phyloP scores from a whole-genome alignment of 306 rosid genomes.

The Biancaea sappan region DNA sequence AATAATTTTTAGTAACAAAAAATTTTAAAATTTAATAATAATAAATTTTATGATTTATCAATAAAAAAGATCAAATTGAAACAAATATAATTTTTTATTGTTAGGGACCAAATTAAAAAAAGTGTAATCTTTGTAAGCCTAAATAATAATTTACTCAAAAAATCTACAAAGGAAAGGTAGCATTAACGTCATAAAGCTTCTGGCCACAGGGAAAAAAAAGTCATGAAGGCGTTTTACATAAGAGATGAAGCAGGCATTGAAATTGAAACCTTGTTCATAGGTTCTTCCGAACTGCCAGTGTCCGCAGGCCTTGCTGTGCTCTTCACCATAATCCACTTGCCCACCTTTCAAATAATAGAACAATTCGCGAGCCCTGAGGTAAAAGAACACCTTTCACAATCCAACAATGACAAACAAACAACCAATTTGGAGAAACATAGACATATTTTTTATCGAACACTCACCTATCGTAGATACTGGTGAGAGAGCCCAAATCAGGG shows the following conservation, averaged over 20 bases:
- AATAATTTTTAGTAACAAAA: too few relatives aligned
- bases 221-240: too few relatives aligned
- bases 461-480: constrained; percentile 87
- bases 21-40: too few relatives aligned
- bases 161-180: not conserved
- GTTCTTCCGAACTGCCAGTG: constrained; percentile 81
- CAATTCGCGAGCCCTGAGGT: constrained; percentile 86
- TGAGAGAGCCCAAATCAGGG: constrained; percentile 96
- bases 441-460: not conserved
- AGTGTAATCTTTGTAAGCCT: too few relatives aligned
- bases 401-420: not conserved
- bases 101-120: too few relatives aligned
- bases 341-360: constrained; percentile 98
- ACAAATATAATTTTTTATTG: too few relatives aligned
- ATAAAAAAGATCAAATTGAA: too few relatives aligned
- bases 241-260: constrained; percentile 21
- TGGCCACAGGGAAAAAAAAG: too few relatives aligned
- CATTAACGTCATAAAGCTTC: not conserved
- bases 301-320: constrained; percentile 86
- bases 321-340: constrained; percentile 89
- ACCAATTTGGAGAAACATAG: not conserved
- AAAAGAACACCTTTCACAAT: constrained; percentile 1
- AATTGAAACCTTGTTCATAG: constrained; percentile 73
- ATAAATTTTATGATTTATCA: too few relatives aligned
- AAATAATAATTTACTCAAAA: too few relatives aligned